These are phyloP conservation scores for Papilionanthe hybrid DNA, from an alignment of 116 monocot genomes.

Conservation along the genomic window DNA sequence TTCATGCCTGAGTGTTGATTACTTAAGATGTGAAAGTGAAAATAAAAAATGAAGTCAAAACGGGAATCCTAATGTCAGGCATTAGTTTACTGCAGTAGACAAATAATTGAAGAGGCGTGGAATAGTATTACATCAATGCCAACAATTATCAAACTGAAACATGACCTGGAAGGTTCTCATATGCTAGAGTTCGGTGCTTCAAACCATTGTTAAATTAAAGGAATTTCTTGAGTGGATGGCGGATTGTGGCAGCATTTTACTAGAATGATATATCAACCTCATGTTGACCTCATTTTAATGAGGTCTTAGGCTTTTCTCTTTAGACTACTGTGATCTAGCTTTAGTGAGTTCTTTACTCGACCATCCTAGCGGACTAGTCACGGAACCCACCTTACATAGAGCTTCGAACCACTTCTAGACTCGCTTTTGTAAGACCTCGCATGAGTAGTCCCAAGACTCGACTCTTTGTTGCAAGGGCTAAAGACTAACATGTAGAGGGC, in stretches of 20 bases:
- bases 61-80: not conserved
- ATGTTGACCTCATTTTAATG: too few relatives aligned
- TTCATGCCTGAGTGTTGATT: not conserved
- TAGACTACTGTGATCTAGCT: too few relatives aligned
- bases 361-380: too few relatives aligned
- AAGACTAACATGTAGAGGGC: too few relatives aligned
- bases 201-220: conserved; percentile 1
- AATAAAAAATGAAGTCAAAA: too few relatives aligned
- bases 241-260: not conserved
- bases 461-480: too few relatives aligned
- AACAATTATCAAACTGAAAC: not conserved
- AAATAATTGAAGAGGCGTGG: not conserved
- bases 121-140: not conserved
- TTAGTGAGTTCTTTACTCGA: too few relatives aligned
- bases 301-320: too few relatives aligned
- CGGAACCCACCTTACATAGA: too few relatives aligned
- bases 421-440: too few relatives aligned
- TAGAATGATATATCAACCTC: not conserved
- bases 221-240: not conserved
- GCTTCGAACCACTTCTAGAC: too few relatives aligned
- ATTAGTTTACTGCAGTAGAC: not conserved
- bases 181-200: not conserved
- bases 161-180: not conserved
- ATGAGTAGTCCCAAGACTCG: too few relatives aligned
- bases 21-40: not conserved